These are phyloP conservation scores for Oldenlandia corymbosa DNA, from an alignment of 257 asterid genomes.

Conservation along the genomic window DNA sequence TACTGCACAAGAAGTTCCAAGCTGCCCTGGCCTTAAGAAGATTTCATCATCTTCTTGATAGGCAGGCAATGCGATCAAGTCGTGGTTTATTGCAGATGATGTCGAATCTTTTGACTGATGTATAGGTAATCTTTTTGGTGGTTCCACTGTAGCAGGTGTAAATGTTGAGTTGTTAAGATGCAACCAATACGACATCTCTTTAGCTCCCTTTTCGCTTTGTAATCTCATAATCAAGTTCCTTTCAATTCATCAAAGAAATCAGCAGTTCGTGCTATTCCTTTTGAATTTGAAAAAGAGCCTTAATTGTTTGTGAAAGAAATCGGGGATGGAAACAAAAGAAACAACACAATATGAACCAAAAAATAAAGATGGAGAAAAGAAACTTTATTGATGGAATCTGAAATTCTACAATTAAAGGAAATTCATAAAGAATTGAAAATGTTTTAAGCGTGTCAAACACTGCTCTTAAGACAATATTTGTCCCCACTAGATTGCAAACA, in stretches of 20 bases:
- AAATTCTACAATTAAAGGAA: too few species aligned
- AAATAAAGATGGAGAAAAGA: too few species aligned
- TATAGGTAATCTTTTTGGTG: slow-evolving; percentile 5
- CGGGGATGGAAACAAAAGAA: too few species aligned
- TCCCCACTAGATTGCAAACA: too few species aligned
- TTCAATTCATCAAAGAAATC: background rate
- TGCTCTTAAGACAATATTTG: too few species aligned
- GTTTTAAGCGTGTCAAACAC: too few species aligned
- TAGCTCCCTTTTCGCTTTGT: background rate
- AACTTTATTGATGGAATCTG: too few species aligned
- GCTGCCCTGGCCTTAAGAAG: background rate
- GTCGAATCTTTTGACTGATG: slow-evolving; percentile 23
- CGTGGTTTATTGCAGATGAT: slow-evolving; percentile 4
- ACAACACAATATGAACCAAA: too few species aligned
- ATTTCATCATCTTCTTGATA: background rate
- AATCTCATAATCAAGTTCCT: background rate
- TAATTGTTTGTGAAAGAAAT: too few species aligned
- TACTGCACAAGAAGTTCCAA: slow-evolving; percentile 5
- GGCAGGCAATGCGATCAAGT: background rate
- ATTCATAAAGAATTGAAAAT: too few species aligned
- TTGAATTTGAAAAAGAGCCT: too few species aligned
- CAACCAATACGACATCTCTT: background rate
- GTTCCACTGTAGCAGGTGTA: background rate
- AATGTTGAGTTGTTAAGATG: slow-evolving; percentile 3
- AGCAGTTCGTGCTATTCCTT: background rate